Evolutionary conservation across 768 basidiomycete genomes (phyloP), one percentile per base, ranked within the genome.

Genomic region (Suillus ampliporus): DNA sequence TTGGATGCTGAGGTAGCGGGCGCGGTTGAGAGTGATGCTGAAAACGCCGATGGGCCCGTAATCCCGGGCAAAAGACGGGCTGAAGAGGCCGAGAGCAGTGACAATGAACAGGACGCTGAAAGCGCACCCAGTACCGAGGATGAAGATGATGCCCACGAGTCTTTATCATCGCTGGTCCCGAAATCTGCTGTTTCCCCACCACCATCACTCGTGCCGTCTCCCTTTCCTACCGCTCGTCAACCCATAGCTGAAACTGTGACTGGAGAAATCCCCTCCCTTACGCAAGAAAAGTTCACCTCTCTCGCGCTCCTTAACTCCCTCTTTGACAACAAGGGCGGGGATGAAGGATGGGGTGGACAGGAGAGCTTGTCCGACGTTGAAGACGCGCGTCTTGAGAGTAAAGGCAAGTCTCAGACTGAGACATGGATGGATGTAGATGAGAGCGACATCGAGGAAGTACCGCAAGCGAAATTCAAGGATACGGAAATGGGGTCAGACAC

Each of bases 331-430:
- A 66, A 11, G 28, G 50, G 40, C 19, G 54, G 68, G 9, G 77
- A 78, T 14, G 79, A 80, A 5, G 82, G 87, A 8, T 91, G 90
- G 90, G 81, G 79, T 3, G 88, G 84, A 7, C 72, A 73, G 26
- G 89, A 90, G 70, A 85, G 82, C 62, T 74, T 85, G 4, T 84
- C 85, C 1, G 89, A 87, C 31, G 73, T 86, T 44, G 87, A 87
- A 57, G 78, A 56, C 5, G 19, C 38, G 11, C 54, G 15, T 28
- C 54, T 56, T 56, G 23, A 19, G 38, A 11, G 23, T 40, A 56
- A 56, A 56, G 57, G 38, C 21, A 17, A 57, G 74, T 52, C 67
- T 71, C 23, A 38, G 47, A 19, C 38, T 14, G 50, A 10, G 3
- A 35, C 17, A 11, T 40, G 34, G 21, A 56, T 57, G 38, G 50